Conservation (phyloP, 2,329 filamentous ascomycete species). For the Bimuria novae-zelandiae region DNA sequence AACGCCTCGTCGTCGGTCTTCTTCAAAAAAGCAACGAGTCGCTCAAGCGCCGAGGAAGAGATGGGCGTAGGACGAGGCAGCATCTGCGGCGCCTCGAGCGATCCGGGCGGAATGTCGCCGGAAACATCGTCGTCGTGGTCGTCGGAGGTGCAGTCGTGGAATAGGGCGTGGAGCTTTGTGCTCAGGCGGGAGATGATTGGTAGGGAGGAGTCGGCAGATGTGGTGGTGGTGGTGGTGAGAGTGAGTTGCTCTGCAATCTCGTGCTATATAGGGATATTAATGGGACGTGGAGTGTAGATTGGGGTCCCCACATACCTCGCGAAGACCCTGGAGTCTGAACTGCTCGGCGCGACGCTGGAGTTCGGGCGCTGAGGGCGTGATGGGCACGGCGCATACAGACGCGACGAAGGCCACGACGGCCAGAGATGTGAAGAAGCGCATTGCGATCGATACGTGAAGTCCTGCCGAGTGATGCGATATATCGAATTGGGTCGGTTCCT, state of each 20-base stretch:
- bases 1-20: constrained; percentile 26
- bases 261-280: constrained; percentile 31
- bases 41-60: constrained; percentile 22
- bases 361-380: constrained; percentile 42
- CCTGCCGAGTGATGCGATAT: background rate
- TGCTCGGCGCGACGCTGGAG: constrained; percentile 39
- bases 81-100: constrained; percentile 39
- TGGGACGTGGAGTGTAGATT: background rate
- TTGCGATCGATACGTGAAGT: constrained; percentile 14
- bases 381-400: constrained; percentile 36
- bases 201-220: constrained; percentile 13
- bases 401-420: constrained; percentile 31
- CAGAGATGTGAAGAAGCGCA: constrained; percentile 34
- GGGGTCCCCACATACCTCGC: constrained; percentile 32
- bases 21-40: constrained; percentile 30
- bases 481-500: constrained; percentile 2
- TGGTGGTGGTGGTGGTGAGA: constrained; percentile 17
- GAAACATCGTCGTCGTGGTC: constrained; percentile 34
- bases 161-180: constrained; percentile 27
- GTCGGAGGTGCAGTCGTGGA: constrained; percentile 16
- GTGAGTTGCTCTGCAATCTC: constrained; percentile 40
- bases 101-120: constrained; percentile 43
- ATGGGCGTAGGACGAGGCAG: constrained; percentile 30
- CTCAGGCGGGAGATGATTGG: constrained; percentile 28
- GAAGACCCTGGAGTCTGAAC: constrained; percentile 39